Conservation (phyloP, 257 asterid species). For the Leptodermis oblonga region DNA sequence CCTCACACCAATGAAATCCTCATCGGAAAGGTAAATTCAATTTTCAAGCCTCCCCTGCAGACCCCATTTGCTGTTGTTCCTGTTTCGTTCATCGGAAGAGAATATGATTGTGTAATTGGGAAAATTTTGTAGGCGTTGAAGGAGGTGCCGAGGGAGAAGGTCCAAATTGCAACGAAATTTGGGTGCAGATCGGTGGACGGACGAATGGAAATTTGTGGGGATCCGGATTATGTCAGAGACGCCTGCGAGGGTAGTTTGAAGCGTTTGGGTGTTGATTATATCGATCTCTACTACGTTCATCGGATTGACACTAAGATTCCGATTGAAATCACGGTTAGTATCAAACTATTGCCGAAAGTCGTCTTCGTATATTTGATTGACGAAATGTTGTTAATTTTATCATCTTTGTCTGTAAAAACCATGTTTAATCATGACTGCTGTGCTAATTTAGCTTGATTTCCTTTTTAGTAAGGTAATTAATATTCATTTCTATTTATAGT, state of each 20-base stretch:
- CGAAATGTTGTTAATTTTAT: background rate
- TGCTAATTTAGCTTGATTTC: background rate
- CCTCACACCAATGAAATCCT: conserved; percentile 6
- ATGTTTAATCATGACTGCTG: too few species aligned
- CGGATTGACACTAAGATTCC: conserved; percentile 14
- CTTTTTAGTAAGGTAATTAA: too few species aligned
- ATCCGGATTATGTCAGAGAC: conserved; percentile 20
- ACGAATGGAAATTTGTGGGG: conserved; percentile 12
- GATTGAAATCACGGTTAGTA: conserved; percentile 24
- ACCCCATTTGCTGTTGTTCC: background rate
- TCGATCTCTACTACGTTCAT: conserved; percentile 30
- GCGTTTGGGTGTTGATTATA: conserved; percentile 25
- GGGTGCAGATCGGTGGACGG: conserved; percentile 11
- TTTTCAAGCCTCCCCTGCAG: background rate
- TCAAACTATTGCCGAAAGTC: too few species aligned
- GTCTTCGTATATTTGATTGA: background rate
- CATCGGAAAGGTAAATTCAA: conserved; percentile 3
- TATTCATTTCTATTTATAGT: too few species aligned
- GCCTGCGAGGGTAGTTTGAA: conserved; percentile 30
- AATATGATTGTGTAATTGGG: background rate
- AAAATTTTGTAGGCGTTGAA: conserved; percentile 22
- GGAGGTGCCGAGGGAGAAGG: conserved; percentile 22
- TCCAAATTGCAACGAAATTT: conserved; percentile 26
- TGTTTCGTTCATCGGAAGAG: background rate
- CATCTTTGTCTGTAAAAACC: background rate